phyloP scores from a whole-genome alignment of 1,139 yeast species.

The Blastobotrys persicus region DNA sequence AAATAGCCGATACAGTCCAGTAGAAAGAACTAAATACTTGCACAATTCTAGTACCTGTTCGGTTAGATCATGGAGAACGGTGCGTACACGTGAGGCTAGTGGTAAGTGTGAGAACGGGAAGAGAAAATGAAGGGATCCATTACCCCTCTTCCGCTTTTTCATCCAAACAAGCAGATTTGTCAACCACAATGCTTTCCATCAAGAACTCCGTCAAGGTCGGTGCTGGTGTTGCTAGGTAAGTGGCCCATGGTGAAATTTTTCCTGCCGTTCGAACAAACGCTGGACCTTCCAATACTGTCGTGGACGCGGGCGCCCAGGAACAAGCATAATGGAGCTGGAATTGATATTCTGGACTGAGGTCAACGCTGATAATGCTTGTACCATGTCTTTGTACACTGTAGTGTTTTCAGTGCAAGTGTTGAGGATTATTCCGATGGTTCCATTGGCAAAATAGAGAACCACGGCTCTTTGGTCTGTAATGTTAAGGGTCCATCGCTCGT shows the following conservation, averaged over 20 bases:
- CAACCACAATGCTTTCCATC: conserved; percentile 13
- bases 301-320: background rate
- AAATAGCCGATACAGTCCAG: too few species aligned
- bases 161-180: background rate
- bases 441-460: too few species aligned
- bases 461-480: too few species aligned
- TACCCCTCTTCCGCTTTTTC: background rate
- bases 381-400: too few species aligned
- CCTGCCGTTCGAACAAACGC: background rate
- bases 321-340: background rate
- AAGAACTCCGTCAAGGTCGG: background rate
- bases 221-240: conserved; percentile 3
- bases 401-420: too few species aligned
- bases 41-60: too few species aligned
- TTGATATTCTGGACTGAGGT: too few species aligned
- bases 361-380: too few species aligned
- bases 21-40: too few species aligned
- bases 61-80: too few species aligned
- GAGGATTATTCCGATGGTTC: too few species aligned
- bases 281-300: background rate
- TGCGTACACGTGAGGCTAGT: background rate
- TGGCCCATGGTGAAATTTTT: background rate
- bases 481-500: too few species aligned
- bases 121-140: background rate
- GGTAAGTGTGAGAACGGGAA: background rate